Conservation (phyloP, 495 filamentous ascomycete genomes). For the Neurospora sp. region DNA sequence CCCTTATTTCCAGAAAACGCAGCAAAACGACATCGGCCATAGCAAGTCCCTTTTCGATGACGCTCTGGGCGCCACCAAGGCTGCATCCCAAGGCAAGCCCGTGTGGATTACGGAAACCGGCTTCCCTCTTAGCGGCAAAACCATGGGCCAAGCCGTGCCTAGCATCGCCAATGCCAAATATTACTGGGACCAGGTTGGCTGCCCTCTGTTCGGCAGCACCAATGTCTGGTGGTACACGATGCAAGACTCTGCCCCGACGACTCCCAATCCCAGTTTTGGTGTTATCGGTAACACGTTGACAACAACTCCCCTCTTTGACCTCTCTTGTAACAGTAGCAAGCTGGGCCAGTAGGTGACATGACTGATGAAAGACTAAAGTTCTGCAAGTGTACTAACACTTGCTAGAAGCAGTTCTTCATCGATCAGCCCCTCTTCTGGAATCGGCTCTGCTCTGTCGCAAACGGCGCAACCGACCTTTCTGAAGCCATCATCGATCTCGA, state of each 20-base stretch:
- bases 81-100: constrained; percentile 50
- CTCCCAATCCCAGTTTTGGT: constrained; percentile 63
- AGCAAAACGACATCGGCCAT: constrained; percentile 52
- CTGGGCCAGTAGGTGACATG: not conserved
- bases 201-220: constrained; percentile 52
- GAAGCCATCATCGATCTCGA: not conserved
- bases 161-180: constrained; percentile 57
- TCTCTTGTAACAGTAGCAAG: constrained; percentile 37
- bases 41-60: constrained; percentile 53
- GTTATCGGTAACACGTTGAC: constrained; percentile 31
- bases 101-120: constrained; percentile 91
- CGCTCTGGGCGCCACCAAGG: constrained; percentile 47
- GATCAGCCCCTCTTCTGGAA: not conserved
- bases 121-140: constrained; percentile 63
- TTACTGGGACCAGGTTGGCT: constrained; percentile 74
- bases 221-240: constrained; percentile 75
- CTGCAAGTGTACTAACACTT: not conserved
- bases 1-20: constrained; percentile 60
- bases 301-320: constrained; percentile 52
- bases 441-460: not conserved
- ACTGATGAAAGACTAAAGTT: not conserved
- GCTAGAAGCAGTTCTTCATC: constrained; percentile 9
- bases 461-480: not conserved
- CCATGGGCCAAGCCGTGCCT: constrained; percentile 51
- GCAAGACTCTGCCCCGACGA: constrained; percentile 48